A percentile compares a stretch with the other conserved stretches of the same genome.
These are phyloP conservation scores for Tetrahymena borealis DNA, from an alignment of 73 alveolate genomes.

Conservation along the genomic window DNA sequence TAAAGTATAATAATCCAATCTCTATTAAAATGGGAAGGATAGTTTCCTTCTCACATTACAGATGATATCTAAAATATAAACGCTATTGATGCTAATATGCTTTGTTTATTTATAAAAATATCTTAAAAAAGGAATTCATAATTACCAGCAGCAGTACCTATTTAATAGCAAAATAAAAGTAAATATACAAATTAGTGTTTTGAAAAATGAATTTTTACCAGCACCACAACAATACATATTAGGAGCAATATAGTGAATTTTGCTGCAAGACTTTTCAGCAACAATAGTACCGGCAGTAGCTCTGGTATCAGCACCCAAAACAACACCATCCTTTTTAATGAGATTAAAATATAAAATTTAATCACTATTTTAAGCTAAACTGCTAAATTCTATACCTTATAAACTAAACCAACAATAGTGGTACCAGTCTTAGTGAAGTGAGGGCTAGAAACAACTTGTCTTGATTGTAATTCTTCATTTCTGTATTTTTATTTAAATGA, in stretches of 20 bases:
- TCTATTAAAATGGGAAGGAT: too few species aligned
- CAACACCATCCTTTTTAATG: slow-evolving; percentile 88
- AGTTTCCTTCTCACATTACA: too few species aligned
- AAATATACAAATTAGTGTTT: slow-evolving; percentile 56
- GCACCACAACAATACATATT: slow-evolving; percentile 98
- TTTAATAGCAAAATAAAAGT: neutral
- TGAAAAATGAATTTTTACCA: slow-evolving; percentile 98
- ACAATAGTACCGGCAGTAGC: slow-evolving; percentile 98
- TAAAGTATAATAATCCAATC: too few species aligned
- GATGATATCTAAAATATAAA: too few species aligned
- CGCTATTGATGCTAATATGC: too few species aligned
- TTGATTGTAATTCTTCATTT: neutral
- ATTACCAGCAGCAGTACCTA: slow-evolving; percentile 9
- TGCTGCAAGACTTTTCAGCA: slow-evolving; percentile 93
- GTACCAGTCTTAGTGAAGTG: slow-evolving; percentile 91
- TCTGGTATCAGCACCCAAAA: slow-evolving; percentile 98
- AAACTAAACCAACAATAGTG: slow-evolving; percentile 86
- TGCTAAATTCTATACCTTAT: slow-evolving; percentile 27
- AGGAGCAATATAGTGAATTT: slow-evolving; percentile 94
- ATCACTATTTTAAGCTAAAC: neutral
- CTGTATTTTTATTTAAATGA: neutral
- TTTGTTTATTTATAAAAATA: neutral
- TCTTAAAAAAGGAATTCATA: neutral
- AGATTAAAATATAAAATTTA: neutral
- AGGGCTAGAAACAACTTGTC: neutral